These are phyloP conservation scores for Chytridium lagenaria DNA, from an alignment of 371 early-diverging fungal species.

Conservation along the genomic window DNA sequence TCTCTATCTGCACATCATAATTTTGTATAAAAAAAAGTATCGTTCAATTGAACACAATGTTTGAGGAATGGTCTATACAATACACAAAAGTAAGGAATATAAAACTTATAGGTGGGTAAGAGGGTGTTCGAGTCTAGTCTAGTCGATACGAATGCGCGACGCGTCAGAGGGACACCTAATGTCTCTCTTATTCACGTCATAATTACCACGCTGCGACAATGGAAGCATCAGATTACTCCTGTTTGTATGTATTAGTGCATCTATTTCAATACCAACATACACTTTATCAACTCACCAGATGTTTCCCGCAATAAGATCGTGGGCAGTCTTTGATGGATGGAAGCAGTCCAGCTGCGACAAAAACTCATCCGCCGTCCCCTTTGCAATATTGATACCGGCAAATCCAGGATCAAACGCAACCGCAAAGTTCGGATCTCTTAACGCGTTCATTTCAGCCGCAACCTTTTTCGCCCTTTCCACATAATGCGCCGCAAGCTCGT, in stretches of 20 bases:
- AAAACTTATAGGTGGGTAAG: no score
- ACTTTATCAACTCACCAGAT: constrained; percentile 25
- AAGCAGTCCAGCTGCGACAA: constrained; percentile 25
- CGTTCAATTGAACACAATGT: no score
- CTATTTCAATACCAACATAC: no score
- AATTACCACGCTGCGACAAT: not conserved
- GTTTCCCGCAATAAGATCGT: constrained; percentile 17
- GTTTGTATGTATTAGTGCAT: no score
- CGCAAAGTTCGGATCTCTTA: constrained; percentile 24
- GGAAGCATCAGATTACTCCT: constrained; percentile 17
- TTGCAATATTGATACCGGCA: not conserved
- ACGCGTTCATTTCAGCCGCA: constrained; percentile 15
- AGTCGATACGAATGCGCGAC: constrained; percentile 3
- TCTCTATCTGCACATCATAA: no score
- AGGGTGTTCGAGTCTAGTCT: no score
- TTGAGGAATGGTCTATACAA: no score
- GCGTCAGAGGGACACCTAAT: constrained; percentile 2
- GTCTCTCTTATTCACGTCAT: not conserved
- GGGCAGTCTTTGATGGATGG: constrained; percentile 23
- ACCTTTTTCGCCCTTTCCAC: not conserved
- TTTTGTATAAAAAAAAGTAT: no score
- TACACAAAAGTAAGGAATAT: no score
- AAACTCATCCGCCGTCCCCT: not conserved
- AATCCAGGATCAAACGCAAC: constrained; percentile 15
- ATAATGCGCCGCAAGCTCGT: constrained; percentile 14